phyloP scores from a whole-genome alignment of 1,284 basidiomycete species.

The Heliocybe sulcata region DNA sequence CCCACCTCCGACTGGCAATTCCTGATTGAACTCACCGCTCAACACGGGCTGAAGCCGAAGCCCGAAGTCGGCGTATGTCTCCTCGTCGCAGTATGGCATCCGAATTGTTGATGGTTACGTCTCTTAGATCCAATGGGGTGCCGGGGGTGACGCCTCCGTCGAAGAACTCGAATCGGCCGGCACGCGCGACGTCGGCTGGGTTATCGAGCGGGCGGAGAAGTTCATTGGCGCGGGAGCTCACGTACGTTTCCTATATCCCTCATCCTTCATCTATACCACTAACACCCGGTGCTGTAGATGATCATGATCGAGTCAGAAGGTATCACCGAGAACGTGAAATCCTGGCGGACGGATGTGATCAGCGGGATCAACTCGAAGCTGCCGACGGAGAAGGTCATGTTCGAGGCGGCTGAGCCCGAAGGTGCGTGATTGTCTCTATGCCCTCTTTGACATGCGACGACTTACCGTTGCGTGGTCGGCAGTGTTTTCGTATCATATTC shows the following conservation, averaged over 20 bases:
- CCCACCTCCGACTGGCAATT: conserved; percentile 36
- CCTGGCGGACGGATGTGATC: conserved; percentile 36
- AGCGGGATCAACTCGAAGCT: conserved; percentile 32
- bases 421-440: too few relatives aligned
- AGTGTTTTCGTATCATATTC: conserved; percentile 34
- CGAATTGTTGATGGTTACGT: background rate
- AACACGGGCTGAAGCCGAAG: conserved; percentile 35
- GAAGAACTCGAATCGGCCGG: conserved; percentile 33
- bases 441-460: too few relatives aligned
- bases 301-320: conserved; percentile 42
- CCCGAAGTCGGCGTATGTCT: conserved; percentile 32
- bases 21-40: conserved; percentile 32
- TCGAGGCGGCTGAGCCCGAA: conserved; percentile 37
- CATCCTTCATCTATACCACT: background rate
- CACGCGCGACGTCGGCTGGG: conserved; percentile 34
- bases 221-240: conserved; percentile 35
- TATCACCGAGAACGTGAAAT: conserved; percentile 39
- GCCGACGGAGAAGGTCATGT: conserved; percentile 38
- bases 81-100: conserved; percentile 19
- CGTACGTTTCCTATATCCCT: conserved; percentile 11
- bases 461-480: background rate
- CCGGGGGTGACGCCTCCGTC: conserved; percentile 31
- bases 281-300: conserved; percentile 19
- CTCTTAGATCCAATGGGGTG: conserved; percentile 23
- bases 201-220: conserved; percentile 33